Percentiles rank a stretch among this genome's conserved stretches.
These are phyloP conservation scores for Corynascus novoguineensis DNA, from an alignment of 495 filamentous ascomycete species.

Conservation along the genomic window DNA sequence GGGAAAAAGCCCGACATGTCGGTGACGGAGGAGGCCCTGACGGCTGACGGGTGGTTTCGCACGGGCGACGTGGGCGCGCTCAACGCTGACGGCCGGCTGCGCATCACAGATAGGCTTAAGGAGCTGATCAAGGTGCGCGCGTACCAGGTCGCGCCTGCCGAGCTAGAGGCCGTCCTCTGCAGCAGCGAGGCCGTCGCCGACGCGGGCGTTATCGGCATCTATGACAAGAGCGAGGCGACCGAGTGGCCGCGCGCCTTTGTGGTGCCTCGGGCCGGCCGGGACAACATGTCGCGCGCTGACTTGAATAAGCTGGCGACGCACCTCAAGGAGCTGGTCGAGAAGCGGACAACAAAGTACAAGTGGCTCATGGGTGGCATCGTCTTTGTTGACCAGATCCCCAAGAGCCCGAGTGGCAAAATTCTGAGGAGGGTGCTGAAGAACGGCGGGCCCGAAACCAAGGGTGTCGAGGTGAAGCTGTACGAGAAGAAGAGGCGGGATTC, in stretches of 20 bases:
- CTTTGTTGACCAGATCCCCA: conserved; percentile 59
- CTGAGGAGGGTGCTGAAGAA: conserved; percentile 50
- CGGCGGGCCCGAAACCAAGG: conserved; percentile 16
- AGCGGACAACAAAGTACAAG: conserved; percentile 59
- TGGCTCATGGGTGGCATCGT: conserved; percentile 61
- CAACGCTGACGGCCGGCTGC: conserved; percentile 54
- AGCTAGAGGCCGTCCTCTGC: conserved; percentile 61
- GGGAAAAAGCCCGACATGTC: conserved; percentile 25
- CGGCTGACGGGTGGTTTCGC: conserved; percentile 55
- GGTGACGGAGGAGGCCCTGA: conserved; percentile 56
- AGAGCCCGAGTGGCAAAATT: conserved; percentile 64
- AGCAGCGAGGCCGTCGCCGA: conserved; percentile 52
- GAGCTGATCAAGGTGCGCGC: conserved; percentile 75
- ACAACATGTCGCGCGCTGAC: conserved; percentile 51
- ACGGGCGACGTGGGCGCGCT: conserved; percentile 64
- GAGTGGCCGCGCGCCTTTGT: conserved; percentile 31
- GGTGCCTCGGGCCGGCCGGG: conserved; percentile 31
- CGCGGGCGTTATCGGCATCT: conserved; percentile 61
- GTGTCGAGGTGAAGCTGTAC: conserved; percentile 27
- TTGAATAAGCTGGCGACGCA: conserved; percentile 43
- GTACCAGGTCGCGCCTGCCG: conserved; percentile 63
- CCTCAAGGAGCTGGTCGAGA: conserved; percentile 47
- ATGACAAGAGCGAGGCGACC: conserved; percentile 52
- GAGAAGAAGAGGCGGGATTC: conserved; percentile 25
- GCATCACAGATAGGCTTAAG: conserved; percentile 72